Evolutionary conservation across 176 grass and related monocot species (phyloP), one percentile per base, ranked within the genome.

Genomic region (Triticum aestivum): DNA sequence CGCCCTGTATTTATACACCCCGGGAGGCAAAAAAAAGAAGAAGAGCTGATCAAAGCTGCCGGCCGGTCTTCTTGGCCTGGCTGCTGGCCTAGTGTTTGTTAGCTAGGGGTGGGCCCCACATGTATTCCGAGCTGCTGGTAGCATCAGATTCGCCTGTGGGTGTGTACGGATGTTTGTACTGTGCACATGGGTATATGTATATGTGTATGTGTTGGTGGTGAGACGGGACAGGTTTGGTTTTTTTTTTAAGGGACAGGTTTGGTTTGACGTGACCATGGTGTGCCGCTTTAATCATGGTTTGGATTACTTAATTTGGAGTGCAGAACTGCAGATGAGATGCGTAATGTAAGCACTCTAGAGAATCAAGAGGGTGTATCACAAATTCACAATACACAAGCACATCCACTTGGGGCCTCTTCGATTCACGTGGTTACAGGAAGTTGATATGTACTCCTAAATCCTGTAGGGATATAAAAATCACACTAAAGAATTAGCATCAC

Each of bases 1-100:
- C 61, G 68, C 81, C 80, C 47, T 39, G 89, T 91, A 91, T 91
- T 88, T 91, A 91, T 91, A 91, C 89, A 91, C 51, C 47, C 69
- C 89, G 77, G 74, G 84, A 88, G 77, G 85, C 62, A 13, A 38
- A 17, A 59, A 59, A 68, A 61, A 42, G 68, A 32, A 34, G 38
- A 32, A 34, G 38, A 62, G 87, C 41, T 64, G 9, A 77, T 56
- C 69, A 88, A 91, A 87, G 86, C 34, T 54, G 84, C 32, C 42
- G 64, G 88, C 32, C 42, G 79, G 61, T 81, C 77, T 38, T 73
- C 39, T 54, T 73, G 87, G 69, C 65, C 75, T 69, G 35, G 8
- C 66, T 62, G 30, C 75, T 73, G 71, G 27, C 77, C 74, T 85
- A 30, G 44, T 64, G 76, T 81, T 87, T 80, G 69, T 80, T 68